phyloP scores from a whole-genome alignment of 352 stramenopile species.

The Aphanomyces invadans region DNA sequence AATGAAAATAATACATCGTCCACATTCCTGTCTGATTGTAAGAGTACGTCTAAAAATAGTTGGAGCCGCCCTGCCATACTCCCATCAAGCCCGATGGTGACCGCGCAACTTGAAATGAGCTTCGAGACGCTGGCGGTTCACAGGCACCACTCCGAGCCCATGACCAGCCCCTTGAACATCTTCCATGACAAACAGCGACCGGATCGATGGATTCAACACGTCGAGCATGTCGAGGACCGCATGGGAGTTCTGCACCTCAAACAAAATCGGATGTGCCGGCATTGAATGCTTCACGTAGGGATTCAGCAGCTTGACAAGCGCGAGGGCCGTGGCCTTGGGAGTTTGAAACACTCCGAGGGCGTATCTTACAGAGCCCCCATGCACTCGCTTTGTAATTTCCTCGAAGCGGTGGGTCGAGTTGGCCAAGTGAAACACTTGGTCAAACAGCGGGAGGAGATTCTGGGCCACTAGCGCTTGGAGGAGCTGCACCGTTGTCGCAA shows the following conservation, averaged over 20 bases:
- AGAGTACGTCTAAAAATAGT: too few species aligned
- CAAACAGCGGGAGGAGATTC: conserved; percentile 50
- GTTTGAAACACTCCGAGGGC: not conserved
- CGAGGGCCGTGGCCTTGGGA: conserved; percentile 20
- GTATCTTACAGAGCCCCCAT: not conserved
- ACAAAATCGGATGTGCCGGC: conserved; percentile 43
- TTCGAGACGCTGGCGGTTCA: conserved; percentile 17
- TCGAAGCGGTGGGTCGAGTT: conserved; percentile 44
- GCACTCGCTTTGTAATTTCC: conserved; percentile 19
- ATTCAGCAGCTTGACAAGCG: conserved; percentile 32
- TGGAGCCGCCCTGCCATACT: too few species aligned
- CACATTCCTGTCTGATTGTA: too few species aligned
- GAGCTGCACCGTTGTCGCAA: conserved; percentile 50
- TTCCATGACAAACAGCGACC: conserved; percentile 76
- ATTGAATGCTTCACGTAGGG: conserved; percentile 32
- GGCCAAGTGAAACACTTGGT: conserved; percentile 53
- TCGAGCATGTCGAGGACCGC: conserved; percentile 75
- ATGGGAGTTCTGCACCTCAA: conserved; percentile 64
- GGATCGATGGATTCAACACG: conserved; percentile 49
- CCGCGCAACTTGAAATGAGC: not conserved
- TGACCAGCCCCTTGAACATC: conserved; percentile 38
- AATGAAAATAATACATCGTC: too few species aligned
- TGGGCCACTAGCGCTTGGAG: conserved; percentile 67
- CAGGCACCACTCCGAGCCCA: not conserved
- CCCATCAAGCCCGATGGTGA: too few species aligned